Conservation (phyloP, 73 alveolate genomes). For the Stentor roeselii region DNA sequence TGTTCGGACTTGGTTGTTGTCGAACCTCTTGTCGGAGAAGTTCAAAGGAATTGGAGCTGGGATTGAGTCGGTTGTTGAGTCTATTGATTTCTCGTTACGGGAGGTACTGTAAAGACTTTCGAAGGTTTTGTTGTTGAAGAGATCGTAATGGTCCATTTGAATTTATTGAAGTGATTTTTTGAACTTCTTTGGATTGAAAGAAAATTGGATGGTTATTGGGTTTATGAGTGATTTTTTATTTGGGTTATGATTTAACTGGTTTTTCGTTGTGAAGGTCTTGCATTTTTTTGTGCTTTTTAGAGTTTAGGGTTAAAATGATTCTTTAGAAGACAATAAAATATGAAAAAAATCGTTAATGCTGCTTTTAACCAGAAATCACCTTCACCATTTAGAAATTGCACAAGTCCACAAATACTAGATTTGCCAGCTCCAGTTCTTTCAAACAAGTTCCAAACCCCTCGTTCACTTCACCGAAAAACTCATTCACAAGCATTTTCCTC, state of each 20-base stretch:
- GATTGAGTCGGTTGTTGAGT: neutral
- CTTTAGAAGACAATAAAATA: no score
- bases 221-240: no score
- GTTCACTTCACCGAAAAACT: neutral
- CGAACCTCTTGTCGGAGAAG: neutral
- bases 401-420: no score
- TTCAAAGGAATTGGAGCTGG: neutral
- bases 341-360: no score
- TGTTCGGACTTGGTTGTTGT: slow-evolving; percentile 34
- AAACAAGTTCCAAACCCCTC: neutral
- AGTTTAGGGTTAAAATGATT: no score
- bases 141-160: neutral
- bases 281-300: no score
- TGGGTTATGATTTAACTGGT: no score
- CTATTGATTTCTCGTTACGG: neutral
- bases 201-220: no score
- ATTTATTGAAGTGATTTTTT: no score
- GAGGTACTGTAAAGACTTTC: neutral
- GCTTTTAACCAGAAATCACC: slow-evolving; percentile 10
- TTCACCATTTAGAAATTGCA: neutral
- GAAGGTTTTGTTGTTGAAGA: neutral
- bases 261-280: no score
- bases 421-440: no score
- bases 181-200: no score
- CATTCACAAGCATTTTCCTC: neutral